Evolutionary conservation across 2,329 filamentous ascomycete genomes (phyloP).

Genomic region (Hypoxylon sp.): DNA sequence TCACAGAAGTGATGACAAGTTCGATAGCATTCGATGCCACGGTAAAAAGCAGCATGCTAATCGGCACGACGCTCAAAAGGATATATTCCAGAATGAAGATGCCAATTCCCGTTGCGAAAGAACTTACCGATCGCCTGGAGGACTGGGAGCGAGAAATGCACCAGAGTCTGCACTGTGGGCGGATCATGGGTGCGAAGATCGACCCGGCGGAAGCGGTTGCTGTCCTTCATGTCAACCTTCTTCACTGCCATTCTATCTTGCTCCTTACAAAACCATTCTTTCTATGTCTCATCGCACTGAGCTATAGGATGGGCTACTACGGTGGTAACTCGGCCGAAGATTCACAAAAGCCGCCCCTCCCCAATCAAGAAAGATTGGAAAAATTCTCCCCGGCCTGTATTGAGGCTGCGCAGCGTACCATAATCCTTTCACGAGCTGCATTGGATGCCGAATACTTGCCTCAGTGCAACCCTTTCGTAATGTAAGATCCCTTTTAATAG

Average conservation of each 20-base stretch:
- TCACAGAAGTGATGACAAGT: slow-evolving; percentile 46
- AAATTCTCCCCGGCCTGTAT: slow-evolving; percentile 65
- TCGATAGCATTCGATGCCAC: slow-evolving; percentile 62
- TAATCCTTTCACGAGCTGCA: slow-evolving; percentile 60
- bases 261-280: slow-evolving; percentile 74
- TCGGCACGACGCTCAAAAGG: slow-evolving; percentile 68
- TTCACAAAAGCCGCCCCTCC: slow-evolving; percentile 47
- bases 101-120: slow-evolving; percentile 66
- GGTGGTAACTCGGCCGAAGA: slow-evolving; percentile 50
- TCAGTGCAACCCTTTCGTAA: slow-evolving; percentile 66
- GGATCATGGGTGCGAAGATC: slow-evolving; percentile 57
- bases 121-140: slow-evolving; percentile 66
- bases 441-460: slow-evolving; percentile 60
- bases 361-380: slow-evolving; percentile 53
- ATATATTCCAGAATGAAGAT: slow-evolving; percentile 71
- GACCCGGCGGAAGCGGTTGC: slow-evolving; percentile 65
- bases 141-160: slow-evolving; percentile 63
- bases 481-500: slow-evolving; percentile 56
- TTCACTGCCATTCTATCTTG: slow-evolving; percentile 72
- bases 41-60: slow-evolving; percentile 67
- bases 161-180: slow-evolving; percentile 62
- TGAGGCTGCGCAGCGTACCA: slow-evolving; percentile 61
- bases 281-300: slow-evolving; percentile 64
- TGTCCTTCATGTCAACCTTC: slow-evolving; percentile 71
- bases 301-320: slow-evolving; percentile 54